phyloP scores from a whole-genome alignment of 257 asterid genomes.

The Handroanthus guayacan region DNA sequence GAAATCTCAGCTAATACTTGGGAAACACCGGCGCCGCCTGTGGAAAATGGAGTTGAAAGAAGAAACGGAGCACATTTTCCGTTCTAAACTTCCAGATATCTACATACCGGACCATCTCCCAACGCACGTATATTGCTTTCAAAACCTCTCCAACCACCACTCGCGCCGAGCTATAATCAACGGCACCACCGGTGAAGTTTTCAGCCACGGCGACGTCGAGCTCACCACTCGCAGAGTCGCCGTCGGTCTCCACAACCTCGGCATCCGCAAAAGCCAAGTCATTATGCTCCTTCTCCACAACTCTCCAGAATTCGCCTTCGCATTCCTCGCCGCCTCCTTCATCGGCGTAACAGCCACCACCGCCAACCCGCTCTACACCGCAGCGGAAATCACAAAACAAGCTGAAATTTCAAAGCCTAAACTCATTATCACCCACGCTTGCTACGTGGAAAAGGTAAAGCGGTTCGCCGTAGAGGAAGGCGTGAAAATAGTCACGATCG shows the following conservation, averaged over 20 bases:
- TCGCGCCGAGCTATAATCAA: constrained; percentile 53
- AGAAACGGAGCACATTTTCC: constrained; percentile 52
- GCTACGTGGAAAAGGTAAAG: constrained; percentile 45
- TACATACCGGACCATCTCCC: constrained; percentile 60
- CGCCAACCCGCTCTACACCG: constrained; percentile 56
- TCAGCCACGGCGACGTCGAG: constrained; percentile 54
- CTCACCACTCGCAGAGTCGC: constrained; percentile 54
- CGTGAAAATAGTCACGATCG: constrained; percentile 45
- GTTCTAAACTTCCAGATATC: constrained; percentile 58
- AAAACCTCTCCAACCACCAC: constrained; percentile 49
- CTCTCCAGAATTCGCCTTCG: constrained; percentile 57
- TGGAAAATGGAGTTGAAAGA: constrained; percentile 36
- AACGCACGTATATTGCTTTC: constrained; percentile 53
- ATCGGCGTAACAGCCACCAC: constrained; percentile 58
- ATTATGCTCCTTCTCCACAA: constrained; percentile 65
- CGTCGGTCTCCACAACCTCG: constrained; percentile 51
- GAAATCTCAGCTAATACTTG: neutral
- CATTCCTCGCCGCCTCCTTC: constrained; percentile 55
- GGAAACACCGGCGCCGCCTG: constrained; percentile 3
- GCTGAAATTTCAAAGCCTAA: constrained; percentile 45
- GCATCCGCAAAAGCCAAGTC: constrained; percentile 53
- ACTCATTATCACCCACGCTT: constrained; percentile 57
- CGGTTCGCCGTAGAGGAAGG: constrained; percentile 21
- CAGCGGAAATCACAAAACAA: constrained; percentile 50
- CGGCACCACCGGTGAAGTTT: constrained; percentile 44